Conservation (phyloP, 768 basidiomycete genomes). For the Auricularia auricula-judae region DNA sequence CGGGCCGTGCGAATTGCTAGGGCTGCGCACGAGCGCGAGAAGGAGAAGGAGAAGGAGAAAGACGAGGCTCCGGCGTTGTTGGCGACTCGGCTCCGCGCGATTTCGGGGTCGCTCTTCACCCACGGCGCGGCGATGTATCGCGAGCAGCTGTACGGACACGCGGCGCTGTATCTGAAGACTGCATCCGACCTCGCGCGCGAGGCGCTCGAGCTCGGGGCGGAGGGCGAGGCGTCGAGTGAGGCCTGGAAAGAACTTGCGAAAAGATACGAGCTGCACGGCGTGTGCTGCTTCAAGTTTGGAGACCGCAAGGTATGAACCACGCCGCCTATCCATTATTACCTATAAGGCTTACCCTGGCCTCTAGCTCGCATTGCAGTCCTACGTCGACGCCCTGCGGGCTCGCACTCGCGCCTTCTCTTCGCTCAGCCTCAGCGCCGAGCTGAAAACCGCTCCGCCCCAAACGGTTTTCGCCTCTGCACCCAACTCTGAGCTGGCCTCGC, state of each 20-base stretch:
- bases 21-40: not conserved
- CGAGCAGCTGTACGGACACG: not conserved
- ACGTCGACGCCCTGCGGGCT: not conserved
- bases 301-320: constrained; percentile 49
- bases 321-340: too few species aligned
- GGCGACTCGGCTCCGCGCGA: not conserved
- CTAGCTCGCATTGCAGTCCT: not conserved
- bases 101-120: not conserved
- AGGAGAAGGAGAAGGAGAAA: not conserved
- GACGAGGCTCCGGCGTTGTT: not conserved
- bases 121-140: not conserved
- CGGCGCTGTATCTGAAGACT: not conserved
- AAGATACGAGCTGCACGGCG: constrained; percentile 73
- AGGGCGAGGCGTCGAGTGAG: constrained; percentile 38
- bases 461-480: constrained; percentile 28
- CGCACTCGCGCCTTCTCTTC: constrained; percentile 11
- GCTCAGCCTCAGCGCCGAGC: constrained; percentile 25
- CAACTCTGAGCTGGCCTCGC: constrained; percentile 43
- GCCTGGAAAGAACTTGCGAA: constrained; percentile 56
- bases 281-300: constrained; percentile 66
- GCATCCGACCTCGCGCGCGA: not conserved
- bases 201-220: constrained; percentile 8
- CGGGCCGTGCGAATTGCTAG: not conserved
- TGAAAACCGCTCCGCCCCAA: constrained; percentile 16
- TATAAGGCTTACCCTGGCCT: constrained; percentile 37